These are phyloP conservation scores for Xerocomus potaroensis DNA, from an alignment of 768 basidiomycete genomes.

Conservation along the genomic window DNA sequence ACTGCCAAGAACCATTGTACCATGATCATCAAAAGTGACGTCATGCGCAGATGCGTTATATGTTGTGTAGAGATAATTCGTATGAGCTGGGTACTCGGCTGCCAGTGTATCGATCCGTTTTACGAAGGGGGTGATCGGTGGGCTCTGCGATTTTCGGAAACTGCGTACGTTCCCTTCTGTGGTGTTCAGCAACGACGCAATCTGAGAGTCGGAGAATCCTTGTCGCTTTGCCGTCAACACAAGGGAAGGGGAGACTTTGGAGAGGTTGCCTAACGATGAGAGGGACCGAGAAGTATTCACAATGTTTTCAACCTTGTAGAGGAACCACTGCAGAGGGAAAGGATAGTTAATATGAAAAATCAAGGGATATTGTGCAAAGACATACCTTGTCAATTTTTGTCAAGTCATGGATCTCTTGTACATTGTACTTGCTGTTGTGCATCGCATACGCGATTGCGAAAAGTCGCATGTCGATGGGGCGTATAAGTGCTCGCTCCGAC, in stretches of 20 bases:
- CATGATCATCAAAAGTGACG: conserved; percentile 91
- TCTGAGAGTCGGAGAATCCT: conserved; percentile 94
- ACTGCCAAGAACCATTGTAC: conserved; percentile 98
- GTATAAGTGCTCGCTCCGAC: conserved; percentile 69
- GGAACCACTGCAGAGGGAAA: conserved; percentile 69
- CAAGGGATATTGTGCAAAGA: too few relatives aligned
- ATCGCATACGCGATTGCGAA: conserved; percentile 98
- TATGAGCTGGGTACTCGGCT: conserved; percentile 97
- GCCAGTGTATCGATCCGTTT: conserved; percentile 99
- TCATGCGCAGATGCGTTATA: conserved; percentile 97
- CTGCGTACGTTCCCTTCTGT: conserved; percentile 79
- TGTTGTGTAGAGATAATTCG: conserved; percentile 99
- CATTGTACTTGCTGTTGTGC: conserved; percentile 88
- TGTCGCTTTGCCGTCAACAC: conserved; percentile 87
- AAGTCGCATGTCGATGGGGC: conserved; percentile 92
- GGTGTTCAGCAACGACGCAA: conserved; percentile 72
- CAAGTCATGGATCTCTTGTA: conserved; percentile 85
- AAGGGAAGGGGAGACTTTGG: conserved; percentile 66
- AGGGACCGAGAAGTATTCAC: conserved; percentile 81
- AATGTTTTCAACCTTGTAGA: conserved; percentile 99
- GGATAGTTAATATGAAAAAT: background rate
- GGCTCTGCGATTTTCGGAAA: conserved; percentile 75
- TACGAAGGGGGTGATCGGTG: conserved; percentile 85
- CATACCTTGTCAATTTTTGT: conserved; percentile 96
- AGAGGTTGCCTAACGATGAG: conserved; percentile 64